phyloP scores from a whole-genome alignment of 495 filamentous ascomycete species.

The Barbatosphaeria neglecta region DNA sequence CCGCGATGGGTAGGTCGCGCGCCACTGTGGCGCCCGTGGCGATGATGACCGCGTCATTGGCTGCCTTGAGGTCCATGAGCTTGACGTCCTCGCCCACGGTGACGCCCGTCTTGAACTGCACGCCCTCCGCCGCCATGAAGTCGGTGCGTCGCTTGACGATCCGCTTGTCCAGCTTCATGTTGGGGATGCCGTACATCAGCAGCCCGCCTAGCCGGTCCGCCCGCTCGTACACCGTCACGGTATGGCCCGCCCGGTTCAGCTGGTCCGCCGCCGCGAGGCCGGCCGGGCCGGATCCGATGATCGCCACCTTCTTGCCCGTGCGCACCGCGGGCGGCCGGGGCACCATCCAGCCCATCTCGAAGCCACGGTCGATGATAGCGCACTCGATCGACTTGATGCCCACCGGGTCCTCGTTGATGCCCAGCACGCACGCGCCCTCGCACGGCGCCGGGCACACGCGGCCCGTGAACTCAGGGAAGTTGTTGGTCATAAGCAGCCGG shows the following conservation, averaged over 20 bases:
- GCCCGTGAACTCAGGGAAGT: conserved; percentile 98
- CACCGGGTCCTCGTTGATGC: conserved; percentile 96
- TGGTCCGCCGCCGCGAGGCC: conserved; percentile 91
- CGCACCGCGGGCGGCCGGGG: conserved; percentile 68
- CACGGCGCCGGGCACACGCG: conserved; percentile 97
- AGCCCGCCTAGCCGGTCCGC: conserved; percentile 87
- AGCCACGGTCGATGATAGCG: conserved; percentile 97
- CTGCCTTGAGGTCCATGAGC: conserved; percentile 61
- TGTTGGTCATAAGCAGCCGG: conserved; percentile 95
- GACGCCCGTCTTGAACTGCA: conserved; percentile 69
- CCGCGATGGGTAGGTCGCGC: conserved; percentile 86
- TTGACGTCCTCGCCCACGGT: conserved; percentile 71
- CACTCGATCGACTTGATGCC: conserved; percentile 99
- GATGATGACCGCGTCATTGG: conserved; percentile 82
- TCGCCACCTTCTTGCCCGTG: conserved; percentile 80
- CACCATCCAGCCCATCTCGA: conserved; percentile 99
- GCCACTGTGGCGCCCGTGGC: conserved; percentile 96
- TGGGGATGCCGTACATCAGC: conserved; percentile 98
- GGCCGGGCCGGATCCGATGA: conserved; percentile 91
- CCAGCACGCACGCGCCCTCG: conserved; percentile 93
- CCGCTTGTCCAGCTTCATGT: conserved; percentile 99
- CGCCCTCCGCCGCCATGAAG: conserved; percentile 88
- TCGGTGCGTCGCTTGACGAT: conserved; percentile 93
- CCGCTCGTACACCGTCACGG: conserved; percentile 90
- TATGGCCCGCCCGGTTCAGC: conserved; percentile 87